Base-by-base conservation (phyloP, 352 stramenopile species). In the Phytophthora brassicae region DNA sequence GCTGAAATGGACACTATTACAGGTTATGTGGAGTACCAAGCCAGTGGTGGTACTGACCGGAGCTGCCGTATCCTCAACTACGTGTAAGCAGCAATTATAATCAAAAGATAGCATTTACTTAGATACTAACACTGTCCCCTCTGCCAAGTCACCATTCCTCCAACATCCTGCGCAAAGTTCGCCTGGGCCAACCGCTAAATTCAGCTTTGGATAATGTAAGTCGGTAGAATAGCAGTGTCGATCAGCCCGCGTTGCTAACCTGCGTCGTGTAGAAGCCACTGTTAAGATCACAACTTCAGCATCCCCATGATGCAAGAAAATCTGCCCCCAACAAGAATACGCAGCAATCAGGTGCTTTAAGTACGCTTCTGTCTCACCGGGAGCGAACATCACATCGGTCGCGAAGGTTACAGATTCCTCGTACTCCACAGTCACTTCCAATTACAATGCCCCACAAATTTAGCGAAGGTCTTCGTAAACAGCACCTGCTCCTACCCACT, bases 61-160 rank as follows among this genome's bases (percentile, higher is more conserved):
- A 76, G 57, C 24, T 75, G 58, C 61, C 79, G 70, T 24, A 90
- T 90, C 54, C 75, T 88, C 19, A 81, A 86, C 53, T 90, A 90
- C 24, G 79, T 90, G 81, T 87, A 69, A 56, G 79, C 53, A 9
- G 24, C 3, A 44, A 14, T 12, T n/a, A 19, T 44, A 23, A 16
- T 3, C 22, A 44, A 17, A 23, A 44, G n/a, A 44, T 23, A 7
- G n/a, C 17, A 23, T n/a, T 44, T 17, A 24, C 38, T 44, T 23
- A 6, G 4, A 4, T 20, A 36, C 16, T n/a, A 23, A 42, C 4
- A 4, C 14, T 44, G 0, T 8, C 8, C 9, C 53, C 3, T 17
- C 31, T 26, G 28, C 53, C 14, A 39, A 90, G 81, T 2, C 59
- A 86, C 22, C 56, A 83, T 20, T 90, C 81, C 16, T 76, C 81